Evolutionary conservation across 2,329 filamentous ascomycete genomes (phyloP), one percentile per base, ranked within the genome.

Genomic region (Fusarium equiseti): DNA sequence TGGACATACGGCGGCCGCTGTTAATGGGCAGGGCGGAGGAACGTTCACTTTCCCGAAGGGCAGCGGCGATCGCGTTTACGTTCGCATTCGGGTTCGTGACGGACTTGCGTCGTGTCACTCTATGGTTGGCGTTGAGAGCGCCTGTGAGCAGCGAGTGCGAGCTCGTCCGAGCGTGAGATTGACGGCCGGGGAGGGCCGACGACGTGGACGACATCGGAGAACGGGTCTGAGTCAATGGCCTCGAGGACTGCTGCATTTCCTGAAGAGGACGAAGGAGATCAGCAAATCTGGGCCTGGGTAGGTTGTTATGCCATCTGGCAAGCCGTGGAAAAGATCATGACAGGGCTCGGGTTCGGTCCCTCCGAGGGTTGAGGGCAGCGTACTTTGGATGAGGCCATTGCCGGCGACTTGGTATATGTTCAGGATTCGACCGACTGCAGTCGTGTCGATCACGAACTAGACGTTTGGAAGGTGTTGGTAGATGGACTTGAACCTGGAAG

Each of bases 51-150:
- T 92, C 92, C 77, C 89, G 89, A 67, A 92, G 83, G 54, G 91
- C 92, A 15, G 91, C 91, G 32, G 92, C 91, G 68, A 95, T 84
- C 57, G 92, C 93, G 20, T 92, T 91, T 48, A 92, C 89, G 81
- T 92, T 95, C 79, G 88, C 87, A 50, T 86, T 87, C 49, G 91
- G 88, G 71, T 90, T 91, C 66, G 93, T 94, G 78, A 97, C 94
- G 82, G 95, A 98, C 88, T 98, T 98, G 76, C 96, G 90, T 77
- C 95, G 93, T 75, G 93, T 94, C 73, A 98, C 90, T 75, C 96
- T 92, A 81, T 97, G 92, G 80, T 89, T 91, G 75, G 90, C 84
- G 83, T 95, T 95, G 77, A 95, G 88, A 63, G 92, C 89, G 74
- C 90, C 89, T 64, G 92, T 88, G 59, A 95, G 91, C 74, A 94